Percentiles rank a stretch among this genome's conserved stretches.
Evolutionary conservation across 805 yeast genomes (phyloP).

Genomic region (Komagataella ulmi): DNA sequence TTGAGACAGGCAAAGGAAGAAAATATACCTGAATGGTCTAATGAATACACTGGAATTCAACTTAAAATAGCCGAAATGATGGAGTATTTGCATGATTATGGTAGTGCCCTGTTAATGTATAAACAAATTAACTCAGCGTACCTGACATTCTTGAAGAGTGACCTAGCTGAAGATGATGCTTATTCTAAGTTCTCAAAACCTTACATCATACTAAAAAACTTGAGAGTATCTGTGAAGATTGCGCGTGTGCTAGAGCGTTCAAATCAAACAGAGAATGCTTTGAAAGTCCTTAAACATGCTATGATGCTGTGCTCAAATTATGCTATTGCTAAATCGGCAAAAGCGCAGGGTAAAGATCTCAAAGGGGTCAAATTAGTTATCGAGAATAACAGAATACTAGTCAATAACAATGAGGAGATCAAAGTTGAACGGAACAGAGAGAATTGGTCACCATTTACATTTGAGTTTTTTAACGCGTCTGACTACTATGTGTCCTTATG

Average conservation of each 20-base stretch:
- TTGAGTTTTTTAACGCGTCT: conserved; percentile 66
- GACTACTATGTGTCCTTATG: conserved; percentile 66
- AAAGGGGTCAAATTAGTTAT: background rate
- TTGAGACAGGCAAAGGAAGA: conserved; percentile 45
- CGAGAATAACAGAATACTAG: background rate
- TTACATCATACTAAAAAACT: conserved; percentile 54
- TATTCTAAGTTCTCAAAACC: conserved; percentile 29
- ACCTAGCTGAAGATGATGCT: conserved; percentile 13
- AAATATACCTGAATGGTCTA: conserved; percentile 43
- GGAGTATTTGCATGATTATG: background rate
- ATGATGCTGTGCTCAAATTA: background rate
- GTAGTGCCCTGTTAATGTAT: conserved; percentile 12
- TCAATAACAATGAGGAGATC: background rate
- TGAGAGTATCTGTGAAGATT: conserved; percentile 49
- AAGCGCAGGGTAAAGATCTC: background rate
- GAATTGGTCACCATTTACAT: conserved; percentile 61
- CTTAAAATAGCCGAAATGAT: conserved; percentile 80
- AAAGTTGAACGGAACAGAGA: conserved; percentile 12
- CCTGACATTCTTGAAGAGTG: conserved; percentile 30
- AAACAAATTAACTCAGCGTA: conserved; percentile 51
- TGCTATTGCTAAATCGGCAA: background rate
- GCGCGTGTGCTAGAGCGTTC: conserved; percentile 19
- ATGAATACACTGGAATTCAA: conserved; percentile 85
- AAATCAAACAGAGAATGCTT: conserved; percentile 25
- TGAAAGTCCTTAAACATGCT: background rate